Conservation (phyloP, 345 rosid species). For the Salix brachista region DNA sequence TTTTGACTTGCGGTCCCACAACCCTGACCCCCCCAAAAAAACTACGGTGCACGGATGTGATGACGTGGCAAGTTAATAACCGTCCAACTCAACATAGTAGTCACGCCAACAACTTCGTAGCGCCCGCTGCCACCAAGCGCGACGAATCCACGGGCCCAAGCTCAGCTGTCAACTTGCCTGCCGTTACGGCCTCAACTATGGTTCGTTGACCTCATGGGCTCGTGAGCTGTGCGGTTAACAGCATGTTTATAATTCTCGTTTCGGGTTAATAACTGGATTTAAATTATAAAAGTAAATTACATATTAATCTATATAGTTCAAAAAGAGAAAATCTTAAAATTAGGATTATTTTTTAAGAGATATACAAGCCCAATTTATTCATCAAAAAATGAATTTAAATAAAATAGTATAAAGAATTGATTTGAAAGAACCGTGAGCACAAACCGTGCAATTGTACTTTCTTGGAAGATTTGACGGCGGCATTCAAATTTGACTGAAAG, state of each 20-base stretch:
- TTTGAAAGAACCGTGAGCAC: too few relatives aligned
- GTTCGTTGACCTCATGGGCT: background rate
- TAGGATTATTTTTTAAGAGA: too few relatives aligned
- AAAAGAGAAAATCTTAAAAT: too few relatives aligned
- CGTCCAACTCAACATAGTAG: constrained; percentile 5
- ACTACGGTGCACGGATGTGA: background rate
- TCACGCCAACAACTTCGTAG: background rate
- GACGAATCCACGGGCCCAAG: background rate
- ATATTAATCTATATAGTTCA: too few relatives aligned
- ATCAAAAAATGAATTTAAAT: too few relatives aligned
- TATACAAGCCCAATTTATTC: too few relatives aligned
- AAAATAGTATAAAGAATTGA: too few relatives aligned
- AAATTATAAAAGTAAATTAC: too few relatives aligned
- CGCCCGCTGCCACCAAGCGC: constrained; percentile 7
- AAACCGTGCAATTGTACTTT: background rate
- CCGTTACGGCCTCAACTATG: background rate
- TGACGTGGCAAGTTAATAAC: constrained; percentile 2
- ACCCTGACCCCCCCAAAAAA: background rate
- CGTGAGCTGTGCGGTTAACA: too few relatives aligned
- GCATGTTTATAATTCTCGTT: too few relatives aligned
- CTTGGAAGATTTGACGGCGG: background rate
- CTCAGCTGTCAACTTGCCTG: background rate
- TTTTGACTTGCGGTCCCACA: background rate
- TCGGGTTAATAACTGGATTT: too few relatives aligned
- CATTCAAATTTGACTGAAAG: background rate